Conservation (phyloP, 192 early-diverging fungal genomes). For the Linnemannia hyalina region DNA sequence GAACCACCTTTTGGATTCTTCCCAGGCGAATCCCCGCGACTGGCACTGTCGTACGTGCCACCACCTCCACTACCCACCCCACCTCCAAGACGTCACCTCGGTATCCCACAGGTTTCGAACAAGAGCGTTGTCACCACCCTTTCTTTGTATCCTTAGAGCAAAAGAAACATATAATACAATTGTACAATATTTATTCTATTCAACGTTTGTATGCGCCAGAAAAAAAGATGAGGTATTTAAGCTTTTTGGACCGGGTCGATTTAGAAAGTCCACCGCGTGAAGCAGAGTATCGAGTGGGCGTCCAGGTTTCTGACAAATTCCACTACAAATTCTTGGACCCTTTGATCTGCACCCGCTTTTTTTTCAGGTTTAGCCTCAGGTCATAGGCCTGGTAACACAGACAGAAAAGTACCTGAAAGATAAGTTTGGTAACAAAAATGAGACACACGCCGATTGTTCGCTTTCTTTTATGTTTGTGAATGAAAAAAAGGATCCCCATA, state of each 20-base stretch:
- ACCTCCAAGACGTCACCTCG: slow-evolving; percentile 35
- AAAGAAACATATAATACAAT: background rate
- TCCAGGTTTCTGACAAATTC: background rate
- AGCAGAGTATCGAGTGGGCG: background rate
- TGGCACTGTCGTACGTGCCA: slow-evolving; percentile 48
- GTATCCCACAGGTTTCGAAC: slow-evolving; percentile 58
- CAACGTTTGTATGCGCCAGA: background rate
- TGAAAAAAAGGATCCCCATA: no score
- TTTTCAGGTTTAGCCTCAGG: background rate
- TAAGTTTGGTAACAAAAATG: no score
- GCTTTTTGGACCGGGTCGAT: background rate
- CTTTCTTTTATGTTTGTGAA: no score
- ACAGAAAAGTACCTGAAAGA: no score
- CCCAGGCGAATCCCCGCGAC: slow-evolving; percentile 55
- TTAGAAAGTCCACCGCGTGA: background rate
- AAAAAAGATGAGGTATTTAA: background rate
- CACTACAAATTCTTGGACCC: background rate
- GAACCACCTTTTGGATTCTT: slow-evolving; percentile 57
- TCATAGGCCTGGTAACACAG: no score
- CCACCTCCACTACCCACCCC: slow-evolving; percentile 54
- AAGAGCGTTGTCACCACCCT: slow-evolving; percentile 59
- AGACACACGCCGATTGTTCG: no score
- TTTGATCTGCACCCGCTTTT: background rate
- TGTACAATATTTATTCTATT: slow-evolving; percentile 3
- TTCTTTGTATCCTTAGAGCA: slow-evolving; percentile 42